These are phyloP conservation scores for Silene vulgaris DNA, from an alignment of 179 eudicot genomes.

Conservation along the genomic window DNA sequence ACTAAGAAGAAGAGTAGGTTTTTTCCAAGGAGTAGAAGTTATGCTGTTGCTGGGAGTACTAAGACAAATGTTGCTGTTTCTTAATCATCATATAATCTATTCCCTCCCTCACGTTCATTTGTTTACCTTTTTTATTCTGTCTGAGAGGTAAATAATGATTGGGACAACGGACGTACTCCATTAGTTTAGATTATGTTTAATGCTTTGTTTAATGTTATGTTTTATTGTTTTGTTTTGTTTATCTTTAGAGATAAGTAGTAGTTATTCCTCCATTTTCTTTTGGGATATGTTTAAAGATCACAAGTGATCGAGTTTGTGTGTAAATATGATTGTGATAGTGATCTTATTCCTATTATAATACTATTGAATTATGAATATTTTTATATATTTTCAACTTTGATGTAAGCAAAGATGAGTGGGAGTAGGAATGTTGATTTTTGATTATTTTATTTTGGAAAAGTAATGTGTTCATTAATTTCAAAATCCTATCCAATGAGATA, in stretches of 20 bases:
- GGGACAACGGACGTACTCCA: too few species aligned
- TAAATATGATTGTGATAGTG: neutral
- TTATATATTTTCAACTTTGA: neutral
- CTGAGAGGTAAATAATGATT: too few species aligned
- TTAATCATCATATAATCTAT: neutral
- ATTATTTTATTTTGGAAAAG: neutral
- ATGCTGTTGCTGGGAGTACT: slow-evolving; percentile 21
- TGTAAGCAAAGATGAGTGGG: neutral
- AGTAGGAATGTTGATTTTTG: slow-evolving; percentile 3
- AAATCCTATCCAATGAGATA: neutral
- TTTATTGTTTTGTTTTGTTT: neutral
- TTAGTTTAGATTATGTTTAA: too few species aligned
- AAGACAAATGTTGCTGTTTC: slow-evolving; percentile 14
- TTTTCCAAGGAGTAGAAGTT: slow-evolving; percentile 46
- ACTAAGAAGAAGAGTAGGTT: slow-evolving; percentile 19
- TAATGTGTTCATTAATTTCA: neutral
- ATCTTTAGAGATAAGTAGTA: neutral
- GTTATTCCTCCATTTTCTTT: neutral
- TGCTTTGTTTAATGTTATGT: neutral
- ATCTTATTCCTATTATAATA: neutral
- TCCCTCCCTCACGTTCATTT: neutral
- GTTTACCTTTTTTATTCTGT: too few species aligned
- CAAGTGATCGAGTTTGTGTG: neutral
- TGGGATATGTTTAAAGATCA: slow-evolving; percentile 9
- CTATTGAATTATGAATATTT: neutral